Conservation (phyloP, 129 eudicot species). For the Flaveria ramosissima region DNA sequence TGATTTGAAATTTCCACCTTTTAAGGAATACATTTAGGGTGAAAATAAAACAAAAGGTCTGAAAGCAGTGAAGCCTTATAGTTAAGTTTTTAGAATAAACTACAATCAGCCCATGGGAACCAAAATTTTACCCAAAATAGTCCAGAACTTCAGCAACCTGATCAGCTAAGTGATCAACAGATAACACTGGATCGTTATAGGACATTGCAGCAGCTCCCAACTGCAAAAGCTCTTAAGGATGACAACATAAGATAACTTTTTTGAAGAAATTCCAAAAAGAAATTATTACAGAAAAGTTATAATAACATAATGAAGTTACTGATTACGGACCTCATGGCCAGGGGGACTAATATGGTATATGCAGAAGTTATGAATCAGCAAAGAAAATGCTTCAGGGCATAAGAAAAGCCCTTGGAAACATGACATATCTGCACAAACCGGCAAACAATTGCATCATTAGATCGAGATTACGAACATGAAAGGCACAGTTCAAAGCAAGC, state of each 20-base stretch:
- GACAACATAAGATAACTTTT: conserved; percentile 41
- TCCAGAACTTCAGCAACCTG: conserved; percentile 87
- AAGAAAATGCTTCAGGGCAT: conserved; percentile 92
- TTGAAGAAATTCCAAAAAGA: background rate
- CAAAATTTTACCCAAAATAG: conserved; percentile 69
- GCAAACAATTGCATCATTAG: conserved; percentile 12
- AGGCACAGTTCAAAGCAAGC: conserved; percentile 15
- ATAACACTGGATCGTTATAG: conserved; percentile 51
- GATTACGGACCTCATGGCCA: conserved; percentile 85
- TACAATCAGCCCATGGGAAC: conserved; percentile 4
- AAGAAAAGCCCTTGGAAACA: conserved; percentile 93
- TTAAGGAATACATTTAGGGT: background rate
- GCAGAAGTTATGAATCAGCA: conserved; percentile 93
- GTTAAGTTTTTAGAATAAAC: conserved; percentile 13
- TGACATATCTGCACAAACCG: conserved; percentile 66
- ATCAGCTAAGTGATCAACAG: conserved; percentile 91
- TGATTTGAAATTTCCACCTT: background rate
- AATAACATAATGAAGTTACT: conserved; percentile 8
- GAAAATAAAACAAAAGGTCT: background rate
- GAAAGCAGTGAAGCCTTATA: conserved; percentile 6
- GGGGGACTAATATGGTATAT: conserved; percentile 96
- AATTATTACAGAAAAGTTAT: background rate
- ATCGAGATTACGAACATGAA: background rate
- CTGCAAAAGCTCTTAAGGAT: conserved; percentile 69
- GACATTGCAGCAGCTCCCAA: conserved; percentile 69